Evolutionary conservation across 768 basidiomycete genomes (phyloP).

Genomic region (Termitomyces titanicus): DNA sequence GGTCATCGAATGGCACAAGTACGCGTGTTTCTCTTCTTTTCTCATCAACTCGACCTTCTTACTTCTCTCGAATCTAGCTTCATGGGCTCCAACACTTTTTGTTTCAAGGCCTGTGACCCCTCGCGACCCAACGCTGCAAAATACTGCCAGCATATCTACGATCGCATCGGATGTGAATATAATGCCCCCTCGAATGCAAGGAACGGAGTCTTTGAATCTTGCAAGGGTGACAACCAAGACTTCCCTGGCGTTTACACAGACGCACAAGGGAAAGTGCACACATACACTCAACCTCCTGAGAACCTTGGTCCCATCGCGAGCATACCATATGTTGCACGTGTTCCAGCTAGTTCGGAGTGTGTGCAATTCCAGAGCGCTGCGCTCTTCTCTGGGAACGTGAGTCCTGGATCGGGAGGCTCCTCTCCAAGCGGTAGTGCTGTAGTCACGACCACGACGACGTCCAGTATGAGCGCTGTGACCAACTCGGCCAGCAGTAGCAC

Average conservation of each 20-base stretch:
- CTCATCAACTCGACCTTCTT: neutral
- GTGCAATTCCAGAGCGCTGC: conserved; percentile 22
- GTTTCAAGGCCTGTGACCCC: conserved; percentile 52
- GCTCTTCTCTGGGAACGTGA: conserved; percentile 25
- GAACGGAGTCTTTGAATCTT: conserved; percentile 58
- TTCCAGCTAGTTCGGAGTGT: conserved; percentile 36
- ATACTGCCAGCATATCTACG: conserved; percentile 20
- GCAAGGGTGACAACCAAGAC: conserved; percentile 54
- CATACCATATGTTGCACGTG: conserved; percentile 33
- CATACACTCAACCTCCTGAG: conserved; percentile 37
- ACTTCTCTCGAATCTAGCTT: conserved; percentile 27
- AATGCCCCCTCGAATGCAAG: conserved; percentile 66
- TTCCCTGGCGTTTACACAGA: conserved; percentile 43
- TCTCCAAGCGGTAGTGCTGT: neutral
- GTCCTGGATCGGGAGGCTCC: conserved; percentile 3
- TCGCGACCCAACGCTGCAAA: conserved; percentile 32
- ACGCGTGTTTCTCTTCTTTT: neutral
- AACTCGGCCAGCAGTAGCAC: neutral
- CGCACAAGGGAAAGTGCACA: conserved; percentile 31
- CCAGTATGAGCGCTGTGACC: neutral
- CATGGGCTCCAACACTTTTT: conserved; percentile 18
- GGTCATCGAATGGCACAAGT: conserved; percentile 21
- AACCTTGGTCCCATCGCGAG: conserved; percentile 30
- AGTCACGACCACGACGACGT: neutral
- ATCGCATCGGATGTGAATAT: conserved; percentile 26